Evolutionary conservation across 2,329 filamentous ascomycete species (phyloP).

Genomic region (Colletotrichum sp.): DNA sequence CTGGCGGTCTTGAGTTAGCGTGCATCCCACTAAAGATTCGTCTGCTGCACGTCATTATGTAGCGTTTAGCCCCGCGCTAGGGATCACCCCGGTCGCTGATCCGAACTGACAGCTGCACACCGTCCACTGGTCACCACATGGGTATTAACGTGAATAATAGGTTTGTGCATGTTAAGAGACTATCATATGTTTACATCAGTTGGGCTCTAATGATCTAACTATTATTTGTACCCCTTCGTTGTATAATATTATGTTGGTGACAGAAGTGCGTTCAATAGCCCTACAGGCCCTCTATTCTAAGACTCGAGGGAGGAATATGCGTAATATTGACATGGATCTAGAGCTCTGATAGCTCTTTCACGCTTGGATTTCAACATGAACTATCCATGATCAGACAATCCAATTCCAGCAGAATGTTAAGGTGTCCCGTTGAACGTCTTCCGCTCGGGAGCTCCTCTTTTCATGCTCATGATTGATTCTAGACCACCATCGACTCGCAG

Average conservation of each 20-base stretch:
- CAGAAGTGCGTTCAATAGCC: too few species aligned
- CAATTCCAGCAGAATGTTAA: background rate
- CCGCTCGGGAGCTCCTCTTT: background rate
- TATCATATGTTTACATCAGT: background rate
- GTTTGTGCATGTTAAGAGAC: too few species aligned
- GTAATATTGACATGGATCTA: background rate
- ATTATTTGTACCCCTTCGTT: too few species aligned
- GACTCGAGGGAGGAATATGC: too few species aligned
- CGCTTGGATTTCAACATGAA: accelerated
- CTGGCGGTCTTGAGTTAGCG: background rate
- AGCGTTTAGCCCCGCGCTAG: background rate
- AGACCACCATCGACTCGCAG: background rate
- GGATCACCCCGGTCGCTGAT: background rate
- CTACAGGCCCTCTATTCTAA: too few species aligned
- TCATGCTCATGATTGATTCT: background rate
- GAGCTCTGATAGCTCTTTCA: background rate
- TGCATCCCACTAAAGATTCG: background rate
- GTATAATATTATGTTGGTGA: too few species aligned
- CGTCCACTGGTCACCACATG: background rate
- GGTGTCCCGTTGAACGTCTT: background rate
- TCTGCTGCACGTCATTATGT: background rate
- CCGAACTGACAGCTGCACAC: background rate
- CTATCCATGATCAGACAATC: background rate
- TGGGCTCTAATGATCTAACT: background rate
- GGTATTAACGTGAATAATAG: background rate